Conservation (phyloP, 2,329 filamentous ascomycete species). For the Thermothelomyces thermophilus region DNA sequence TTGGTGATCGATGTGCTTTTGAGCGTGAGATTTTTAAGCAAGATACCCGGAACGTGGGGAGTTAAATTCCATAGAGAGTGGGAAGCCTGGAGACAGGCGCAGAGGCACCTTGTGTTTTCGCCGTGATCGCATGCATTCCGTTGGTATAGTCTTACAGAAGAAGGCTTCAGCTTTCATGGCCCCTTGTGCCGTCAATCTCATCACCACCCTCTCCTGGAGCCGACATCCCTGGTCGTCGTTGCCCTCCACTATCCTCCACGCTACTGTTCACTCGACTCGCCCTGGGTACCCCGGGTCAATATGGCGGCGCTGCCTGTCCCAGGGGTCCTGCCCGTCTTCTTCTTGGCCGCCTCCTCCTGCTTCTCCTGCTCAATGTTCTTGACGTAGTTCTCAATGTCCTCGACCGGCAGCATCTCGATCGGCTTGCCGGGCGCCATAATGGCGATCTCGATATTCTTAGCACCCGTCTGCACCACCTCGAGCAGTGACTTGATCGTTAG, state of each 20-base stretch:
- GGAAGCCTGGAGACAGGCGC: neutral
- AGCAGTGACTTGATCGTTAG: slow-evolving; percentile 96
- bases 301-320: slow-evolving; percentile 66
- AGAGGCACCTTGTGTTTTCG: neutral
- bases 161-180: neutral
- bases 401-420: slow-evolving; percentile 88
- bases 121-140: neutral
- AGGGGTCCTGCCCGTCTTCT: slow-evolving; percentile 77
- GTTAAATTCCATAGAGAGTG: neutral
- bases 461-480: slow-evolving; percentile 96
- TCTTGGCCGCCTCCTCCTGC: slow-evolving; percentile 95
- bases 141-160: slow-evolving; percentile 8
- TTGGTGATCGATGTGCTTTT: slow-evolving; percentile 2
- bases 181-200: neutral
- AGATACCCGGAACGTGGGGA: slow-evolving; percentile 9
- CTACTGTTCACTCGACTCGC: slow-evolving; percentile 26
- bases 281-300: slow-evolving; percentile 53
- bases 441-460: slow-evolving; percentile 99
- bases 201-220: neutral
- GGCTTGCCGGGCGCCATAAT: slow-evolving; percentile 91
- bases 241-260: too few relatives aligned
- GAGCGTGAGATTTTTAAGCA: neutral
- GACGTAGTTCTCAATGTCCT: slow-evolving; percentile 95
- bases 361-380: slow-evolving; percentile 99
- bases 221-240: too few relatives aligned